Evolutionary conservation across 257 asterid genomes (phyloP).

Genomic region (Mentha longifolia): DNA sequence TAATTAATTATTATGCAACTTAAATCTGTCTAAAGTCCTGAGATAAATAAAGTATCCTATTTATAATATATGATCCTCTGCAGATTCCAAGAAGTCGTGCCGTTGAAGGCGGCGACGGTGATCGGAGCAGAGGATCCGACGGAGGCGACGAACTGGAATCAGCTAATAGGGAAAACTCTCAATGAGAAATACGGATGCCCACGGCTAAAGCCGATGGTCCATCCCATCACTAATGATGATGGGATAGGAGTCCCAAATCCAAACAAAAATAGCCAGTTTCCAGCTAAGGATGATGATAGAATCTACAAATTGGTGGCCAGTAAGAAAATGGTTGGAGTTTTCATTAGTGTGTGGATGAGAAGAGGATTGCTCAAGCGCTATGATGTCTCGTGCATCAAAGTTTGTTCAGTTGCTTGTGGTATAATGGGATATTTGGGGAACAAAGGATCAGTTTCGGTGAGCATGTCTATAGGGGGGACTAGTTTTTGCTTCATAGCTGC

Average conservation of each 20-base stretch:
- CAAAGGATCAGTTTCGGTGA: conserved; percentile 85
- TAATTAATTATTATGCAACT: too few species aligned
- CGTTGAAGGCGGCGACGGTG: conserved; percentile 68
- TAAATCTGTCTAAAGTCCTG: too few species aligned
- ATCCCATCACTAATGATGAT: conserved; percentile 61
- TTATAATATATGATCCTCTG: conserved; percentile 15
- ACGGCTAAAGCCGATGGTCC: conserved; percentile 69
- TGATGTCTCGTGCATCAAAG: conserved; percentile 58
- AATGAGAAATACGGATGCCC: conserved; percentile 74
- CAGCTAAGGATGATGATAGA: conserved; percentile 40
- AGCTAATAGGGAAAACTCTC: conserved; percentile 68
- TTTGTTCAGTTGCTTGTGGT: conserved; percentile 91
- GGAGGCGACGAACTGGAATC: conserved; percentile 90
- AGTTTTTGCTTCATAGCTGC: conserved; percentile 92
- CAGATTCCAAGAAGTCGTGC: conserved; percentile 96
- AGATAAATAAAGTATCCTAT: neutral
- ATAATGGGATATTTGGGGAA: conserved; percentile 93
- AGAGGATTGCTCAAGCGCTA: conserved; percentile 58
- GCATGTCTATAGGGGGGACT: conserved; percentile 75
- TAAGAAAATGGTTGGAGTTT: conserved; percentile 97
- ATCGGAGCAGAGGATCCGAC: conserved; percentile 84
- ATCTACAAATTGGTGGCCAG: conserved; percentile 69
- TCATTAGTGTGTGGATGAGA: conserved; percentile 89
- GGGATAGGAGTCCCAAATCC: conserved; percentile 28
- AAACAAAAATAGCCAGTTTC: conserved; percentile 24